Evolutionary conservation across 768 basidiomycete genomes (phyloP).

Genomic region (Steccherinum ochraceum): DNA sequence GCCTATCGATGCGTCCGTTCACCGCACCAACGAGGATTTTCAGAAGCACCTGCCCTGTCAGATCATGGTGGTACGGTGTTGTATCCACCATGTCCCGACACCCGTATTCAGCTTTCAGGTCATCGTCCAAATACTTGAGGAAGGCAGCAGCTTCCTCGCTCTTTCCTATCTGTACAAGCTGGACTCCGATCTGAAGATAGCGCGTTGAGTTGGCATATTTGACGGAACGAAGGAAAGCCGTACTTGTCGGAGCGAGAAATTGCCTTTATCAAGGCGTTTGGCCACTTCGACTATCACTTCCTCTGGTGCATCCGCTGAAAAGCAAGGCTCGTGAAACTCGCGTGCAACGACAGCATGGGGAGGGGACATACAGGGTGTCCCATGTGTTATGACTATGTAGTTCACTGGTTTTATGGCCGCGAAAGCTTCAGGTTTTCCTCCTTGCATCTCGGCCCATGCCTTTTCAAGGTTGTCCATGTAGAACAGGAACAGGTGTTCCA

Average conservation of each 20-base stretch:
- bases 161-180: conserved; percentile 69
- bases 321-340: background rate
- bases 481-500: conserved; percentile 32
- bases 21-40: conserved; percentile 66
- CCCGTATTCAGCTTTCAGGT: conserved; percentile 32
- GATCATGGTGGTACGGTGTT: conserved; percentile 40
- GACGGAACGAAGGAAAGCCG: background rate
- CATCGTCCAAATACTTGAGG: conserved; percentile 53
- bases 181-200: conserved; percentile 49
- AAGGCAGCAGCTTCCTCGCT: conserved; percentile 33
- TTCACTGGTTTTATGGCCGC: conserved; percentile 46
- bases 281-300: conserved; percentile 41
- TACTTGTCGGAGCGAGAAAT: conserved; percentile 50
- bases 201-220: background rate
- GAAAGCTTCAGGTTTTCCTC: conserved; percentile 19
- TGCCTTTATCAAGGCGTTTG: conserved; percentile 42
- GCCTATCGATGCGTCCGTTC: conserved; percentile 43
- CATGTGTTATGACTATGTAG: conserved; percentile 58
- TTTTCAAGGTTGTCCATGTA: conserved; percentile 30
- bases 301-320: conserved; percentile 45
- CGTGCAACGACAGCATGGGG: background rate
- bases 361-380: conserved; percentile 42
- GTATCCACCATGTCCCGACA: conserved; percentile 70
- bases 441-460: conserved; percentile 21
- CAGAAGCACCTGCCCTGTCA: conserved; percentile 43